Percentiles rank a stretch among this genome's conserved stretches.
Conservation (phyloP, 257 asterid genomes). For the Solanum stenotomum region DNA sequence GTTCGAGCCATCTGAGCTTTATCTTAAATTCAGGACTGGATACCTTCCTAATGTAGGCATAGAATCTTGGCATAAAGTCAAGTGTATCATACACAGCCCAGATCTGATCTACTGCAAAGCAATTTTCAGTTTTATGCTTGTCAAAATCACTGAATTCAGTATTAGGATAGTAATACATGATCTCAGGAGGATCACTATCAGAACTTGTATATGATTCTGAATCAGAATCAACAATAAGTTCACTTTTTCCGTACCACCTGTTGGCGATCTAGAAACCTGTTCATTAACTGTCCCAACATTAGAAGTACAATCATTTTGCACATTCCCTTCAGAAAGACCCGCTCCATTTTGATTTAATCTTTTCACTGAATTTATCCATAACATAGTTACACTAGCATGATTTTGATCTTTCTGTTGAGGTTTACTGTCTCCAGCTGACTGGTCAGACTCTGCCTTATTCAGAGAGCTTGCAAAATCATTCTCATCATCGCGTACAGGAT, state of each 20-base stretch:
- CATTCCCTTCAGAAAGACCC: constrained; percentile 8
- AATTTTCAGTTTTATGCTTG: constrained; percentile 21
- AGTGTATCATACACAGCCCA: constrained; percentile 62
- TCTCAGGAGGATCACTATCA: not conserved
- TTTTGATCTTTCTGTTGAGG: too few relatives aligned
- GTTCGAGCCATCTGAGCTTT: not conserved
- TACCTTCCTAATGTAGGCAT: constrained; percentile 48
- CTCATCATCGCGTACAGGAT: constrained; percentile 13
- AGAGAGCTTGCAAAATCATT: constrained; percentile 19
- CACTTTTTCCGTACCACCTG: constrained; percentile 13
- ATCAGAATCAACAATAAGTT: constrained; percentile 31
- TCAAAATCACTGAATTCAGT: constrained; percentile 67
- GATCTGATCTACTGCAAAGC: constrained; percentile 39
- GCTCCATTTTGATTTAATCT: constrained; percentile 11
- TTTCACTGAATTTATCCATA: not conserved
- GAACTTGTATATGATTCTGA: constrained; percentile 13
- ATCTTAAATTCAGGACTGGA: not conserved
- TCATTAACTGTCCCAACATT: constrained; percentile 1
- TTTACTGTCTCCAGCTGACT: constrained; percentile 2
- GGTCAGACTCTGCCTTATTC: constrained; percentile 15
- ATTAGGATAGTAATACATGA: constrained; percentile 23
- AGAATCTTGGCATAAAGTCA: constrained; percentile 66
- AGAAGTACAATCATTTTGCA: constrained; percentile 3
- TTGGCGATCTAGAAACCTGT: not conserved
- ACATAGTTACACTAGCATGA: too few relatives aligned